Evolutionary conservation across 108 stramenopile species (phyloP), one percentile per base, ranked within the genome.

Genomic region (Chaetoceros muelleri): DNA sequence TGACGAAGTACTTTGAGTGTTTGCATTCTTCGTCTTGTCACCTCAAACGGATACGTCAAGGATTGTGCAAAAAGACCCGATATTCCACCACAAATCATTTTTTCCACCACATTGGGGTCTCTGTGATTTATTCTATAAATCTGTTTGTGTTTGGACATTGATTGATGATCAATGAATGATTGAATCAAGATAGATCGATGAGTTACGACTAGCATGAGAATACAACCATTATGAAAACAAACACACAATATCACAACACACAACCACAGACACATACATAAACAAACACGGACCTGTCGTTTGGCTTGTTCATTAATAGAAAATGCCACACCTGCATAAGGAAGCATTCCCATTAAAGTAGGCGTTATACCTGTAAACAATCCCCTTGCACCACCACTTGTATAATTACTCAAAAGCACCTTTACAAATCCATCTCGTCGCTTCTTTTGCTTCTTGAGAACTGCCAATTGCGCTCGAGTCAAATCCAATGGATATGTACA

Each of bases 401-500:
- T 30, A 55, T 78, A 82, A 52, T 78, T 82, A 2, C 31, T 64
- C 3, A 31, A 16, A 21, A 78, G 68, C 18, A 72, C 69, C 26
- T 20, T 44, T 27, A 34, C 21, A 65, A 71, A 78, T 53, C 55
- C 65, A 19, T 2, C 46, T 47, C 52, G 68, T 65, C n/a, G 60
- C 19, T 60, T 44, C 44, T 69, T 71, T 46, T 71, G 48, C 52
- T 58, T 74, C 28, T 75, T 69, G 55, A 90, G 65, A 21, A 98
- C 96, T 0, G 97, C 95, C 62, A 98, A 67, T 48, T 95, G 88
- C n/a, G 96, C 90, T 46, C 97, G 79, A 16, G 92, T 78, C 55
- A 98, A 70, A 63, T 98, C 97, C 50, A 98, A 58, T 16, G 97
- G 97, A 74, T 98, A 98, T 13, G 96, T 98, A 21, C 61, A 75